Percentiles rank a stretch among this genome's conserved stretches.
These are phyloP conservation scores for Evernia prunastri DNA, from an alignment of 495 filamentous ascomycete genomes.

Conservation along the genomic window DNA sequence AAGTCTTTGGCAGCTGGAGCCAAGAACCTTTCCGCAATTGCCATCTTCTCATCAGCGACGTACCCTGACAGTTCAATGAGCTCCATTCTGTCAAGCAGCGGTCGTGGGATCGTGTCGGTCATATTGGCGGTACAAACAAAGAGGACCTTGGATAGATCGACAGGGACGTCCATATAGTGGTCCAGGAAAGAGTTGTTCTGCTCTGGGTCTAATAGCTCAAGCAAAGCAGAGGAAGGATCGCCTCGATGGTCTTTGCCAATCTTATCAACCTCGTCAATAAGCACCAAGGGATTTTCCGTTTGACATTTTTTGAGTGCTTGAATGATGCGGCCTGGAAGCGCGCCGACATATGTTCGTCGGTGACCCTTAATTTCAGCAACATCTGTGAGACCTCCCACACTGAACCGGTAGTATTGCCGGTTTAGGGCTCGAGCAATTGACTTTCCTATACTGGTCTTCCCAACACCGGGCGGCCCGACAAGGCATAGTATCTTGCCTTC, in stretches of 20 bases:
- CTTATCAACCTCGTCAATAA: slow-evolving; percentile 98
- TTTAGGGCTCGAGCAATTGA: slow-evolving; percentile 92
- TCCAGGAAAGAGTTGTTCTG: slow-evolving; percentile 97
- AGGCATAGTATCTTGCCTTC: slow-evolving; percentile 99
- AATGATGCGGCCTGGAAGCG: slow-evolving; percentile 91
- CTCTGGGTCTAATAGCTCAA: slow-evolving; percentile 94
- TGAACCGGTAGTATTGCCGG: slow-evolving; percentile 95
- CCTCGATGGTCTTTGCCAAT: slow-evolving; percentile 93
- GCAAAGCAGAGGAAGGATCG: slow-evolving; percentile 87
- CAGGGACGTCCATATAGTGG: slow-evolving; percentile 98
- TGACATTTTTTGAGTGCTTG: slow-evolving; percentile 99
- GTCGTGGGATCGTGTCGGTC: slow-evolving; percentile 95
- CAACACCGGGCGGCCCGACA: slow-evolving; percentile 92
- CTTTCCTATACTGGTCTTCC: slow-evolving; percentile 98
- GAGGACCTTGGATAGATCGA: slow-evolving; percentile 94
- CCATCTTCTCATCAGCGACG: slow-evolving; percentile 98
- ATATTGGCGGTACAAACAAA: slow-evolving; percentile 99
- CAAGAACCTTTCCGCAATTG: slow-evolving; percentile 90
- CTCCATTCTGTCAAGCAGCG: slow-evolving; percentile 95
- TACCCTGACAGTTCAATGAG: slow-evolving; percentile 95
- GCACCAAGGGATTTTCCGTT: slow-evolving; percentile 92
- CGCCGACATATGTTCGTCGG: slow-evolving; percentile 92
- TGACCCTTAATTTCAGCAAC: slow-evolving; percentile 99
- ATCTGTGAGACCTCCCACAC: slow-evolving; percentile 92
- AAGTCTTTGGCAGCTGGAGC: slow-evolving; percentile 86